A percentile compares a stretch with the other conserved stretches of the same genome.
Conservation (phyloP, 1,139 yeast genomes). For the Saccharomycopsis hybrid region DNA sequence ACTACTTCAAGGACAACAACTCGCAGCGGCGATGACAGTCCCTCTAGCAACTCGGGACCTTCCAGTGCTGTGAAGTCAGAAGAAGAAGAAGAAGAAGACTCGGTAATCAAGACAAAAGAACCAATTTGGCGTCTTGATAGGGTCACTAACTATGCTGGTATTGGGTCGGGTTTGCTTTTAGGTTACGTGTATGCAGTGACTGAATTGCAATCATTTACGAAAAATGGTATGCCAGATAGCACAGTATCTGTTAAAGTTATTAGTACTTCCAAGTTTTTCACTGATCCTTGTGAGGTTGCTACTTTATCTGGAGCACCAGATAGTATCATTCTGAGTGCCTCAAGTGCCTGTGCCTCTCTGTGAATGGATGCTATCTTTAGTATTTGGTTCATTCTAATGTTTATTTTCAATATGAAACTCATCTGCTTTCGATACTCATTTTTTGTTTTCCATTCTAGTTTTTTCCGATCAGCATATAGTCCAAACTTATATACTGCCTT, state of each 20-base stretch:
- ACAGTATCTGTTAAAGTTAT: conserved; percentile 7
- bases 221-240: neutral
- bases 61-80: no score
- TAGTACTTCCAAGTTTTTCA: conserved; percentile 9
- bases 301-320: conserved; percentile 9
- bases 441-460: neutral
- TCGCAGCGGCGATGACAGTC: no score
- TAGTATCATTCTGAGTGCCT: conserved; percentile 3
- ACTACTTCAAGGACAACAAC: no score
- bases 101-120: neutral
- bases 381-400: neutral
- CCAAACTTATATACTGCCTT: neutral
- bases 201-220: neutral
- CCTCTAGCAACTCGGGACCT: no score
- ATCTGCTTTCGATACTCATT: no score
- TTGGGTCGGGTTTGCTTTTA: conserved; percentile 10
- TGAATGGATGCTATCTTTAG: neutral
- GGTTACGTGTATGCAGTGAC: conserved; percentile 2
- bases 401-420: no score
- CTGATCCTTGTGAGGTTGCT: conserved; percentile 14
- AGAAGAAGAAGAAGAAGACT: no score
- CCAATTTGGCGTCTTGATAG: neutral
- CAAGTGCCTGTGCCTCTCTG: conserved; percentile 2
- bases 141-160: conserved; percentile 2
- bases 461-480: neutral